Conservation (phyloP, 1,139 yeast species). For the Diutina siamensis region DNA sequence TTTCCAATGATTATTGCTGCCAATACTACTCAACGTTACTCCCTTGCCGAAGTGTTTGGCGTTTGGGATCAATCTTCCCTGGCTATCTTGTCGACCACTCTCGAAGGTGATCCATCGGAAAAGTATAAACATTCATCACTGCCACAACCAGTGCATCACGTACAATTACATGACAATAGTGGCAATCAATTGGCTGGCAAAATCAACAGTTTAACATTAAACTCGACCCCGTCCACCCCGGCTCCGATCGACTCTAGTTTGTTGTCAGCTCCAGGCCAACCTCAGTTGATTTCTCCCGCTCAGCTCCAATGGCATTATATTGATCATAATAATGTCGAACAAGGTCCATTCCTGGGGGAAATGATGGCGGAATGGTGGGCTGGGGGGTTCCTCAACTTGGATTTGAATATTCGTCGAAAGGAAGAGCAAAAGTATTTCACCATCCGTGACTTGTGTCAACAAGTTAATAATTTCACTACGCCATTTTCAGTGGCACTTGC, state of each 20-base stretch:
- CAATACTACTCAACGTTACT: conserved; percentile 1
- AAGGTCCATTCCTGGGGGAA: conserved; percentile 70
- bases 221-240: background rate
- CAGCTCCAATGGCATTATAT: conserved; percentile 58
- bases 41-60: conserved; percentile 5
- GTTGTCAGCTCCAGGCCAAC: too few species aligned
- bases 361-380: conserved; percentile 74
- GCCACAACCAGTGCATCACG: background rate
- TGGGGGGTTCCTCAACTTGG: conserved; percentile 47
- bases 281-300: conserved; percentile 17
- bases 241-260: conserved; percentile 3
- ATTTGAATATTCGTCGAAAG: conserved; percentile 45
- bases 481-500: conserved; percentile 47
- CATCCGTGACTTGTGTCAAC: conserved; percentile 33
- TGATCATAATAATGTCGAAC: conserved; percentile 60
- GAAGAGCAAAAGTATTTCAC: conserved; percentile 31
- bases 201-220: background rate
- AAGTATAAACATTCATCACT: background rate
- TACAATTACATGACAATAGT: background rate
- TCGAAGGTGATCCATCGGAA: conserved; percentile 1
- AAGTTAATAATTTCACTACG: conserved; percentile 35
- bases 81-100: background rate
- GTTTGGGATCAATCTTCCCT: conserved; percentile 2
- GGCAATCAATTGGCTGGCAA: background rate
- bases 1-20: conserved; percentile 1